Evolutionary conservation across 768 basidiomycete species (phyloP).

Genomic region (Collybia sp.): DNA sequence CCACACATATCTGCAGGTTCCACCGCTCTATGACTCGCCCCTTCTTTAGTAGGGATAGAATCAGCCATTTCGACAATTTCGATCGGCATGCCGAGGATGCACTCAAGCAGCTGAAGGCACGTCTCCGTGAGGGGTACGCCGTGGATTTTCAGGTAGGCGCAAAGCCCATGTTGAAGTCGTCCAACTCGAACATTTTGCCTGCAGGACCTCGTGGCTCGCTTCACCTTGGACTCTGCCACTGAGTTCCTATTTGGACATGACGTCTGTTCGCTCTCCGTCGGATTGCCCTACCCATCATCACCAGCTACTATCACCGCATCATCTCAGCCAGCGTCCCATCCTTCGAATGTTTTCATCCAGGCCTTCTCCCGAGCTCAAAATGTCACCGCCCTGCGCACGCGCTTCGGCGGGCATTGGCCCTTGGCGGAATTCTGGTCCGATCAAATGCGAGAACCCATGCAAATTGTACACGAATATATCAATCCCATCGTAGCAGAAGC

Average conservation of each 20-base stretch:
- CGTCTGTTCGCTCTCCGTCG: constrained; percentile 43
- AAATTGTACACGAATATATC: constrained; percentile 41
- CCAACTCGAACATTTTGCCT: background rate
- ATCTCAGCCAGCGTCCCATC: constrained; percentile 21
- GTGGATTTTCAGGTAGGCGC: constrained; percentile 54
- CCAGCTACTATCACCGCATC: constrained; percentile 17
- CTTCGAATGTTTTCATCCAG: constrained; percentile 38
- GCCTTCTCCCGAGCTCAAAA: constrained; percentile 46
- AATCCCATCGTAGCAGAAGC: constrained; percentile 45
- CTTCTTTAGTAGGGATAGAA: constrained; percentile 60
- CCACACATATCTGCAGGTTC: constrained; percentile 30
- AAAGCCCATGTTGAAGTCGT: background rate
- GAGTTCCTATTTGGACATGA: constrained; percentile 55
- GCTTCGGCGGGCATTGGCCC: constrained; percentile 39
- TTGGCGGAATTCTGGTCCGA: constrained; percentile 50
- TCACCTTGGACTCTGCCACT: constrained; percentile 62
- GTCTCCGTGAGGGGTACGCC: constrained; percentile 41
- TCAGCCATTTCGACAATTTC: constrained; percentile 61
- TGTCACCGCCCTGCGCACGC: constrained; percentile 27
- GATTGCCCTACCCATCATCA: constrained; percentile 43
- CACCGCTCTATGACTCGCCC: constrained; percentile 68
- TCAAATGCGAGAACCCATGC: constrained; percentile 34
- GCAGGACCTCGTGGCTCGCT: constrained; percentile 40
- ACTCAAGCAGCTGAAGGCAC: constrained; percentile 35
- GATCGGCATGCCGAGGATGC: constrained; percentile 48